Evolutionary conservation across 2,329 filamentous ascomycete genomes (phyloP).

Genomic region (Fonsecaea nubica): DNA sequence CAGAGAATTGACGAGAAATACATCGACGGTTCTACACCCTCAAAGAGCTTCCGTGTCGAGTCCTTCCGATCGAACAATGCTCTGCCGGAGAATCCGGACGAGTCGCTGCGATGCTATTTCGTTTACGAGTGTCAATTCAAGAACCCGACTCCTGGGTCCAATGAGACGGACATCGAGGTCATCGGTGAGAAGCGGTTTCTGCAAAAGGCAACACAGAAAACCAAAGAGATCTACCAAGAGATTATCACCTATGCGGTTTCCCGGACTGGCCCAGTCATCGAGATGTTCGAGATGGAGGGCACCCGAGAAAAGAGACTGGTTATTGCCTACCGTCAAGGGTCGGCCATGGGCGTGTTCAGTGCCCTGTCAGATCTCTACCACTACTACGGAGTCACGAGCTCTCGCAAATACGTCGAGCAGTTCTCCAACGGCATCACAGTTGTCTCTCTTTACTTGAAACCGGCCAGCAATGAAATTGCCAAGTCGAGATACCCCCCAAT

Average conservation of each 20-base stretch:
- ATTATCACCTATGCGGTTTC: slow-evolving; percentile 85
- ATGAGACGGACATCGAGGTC: slow-evolving; percentile 86
- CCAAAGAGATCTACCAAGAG: slow-evolving; percentile 92
- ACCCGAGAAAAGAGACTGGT: slow-evolving; percentile 92
- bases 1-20: slow-evolving; percentile 94
- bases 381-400: slow-evolving; percentile 96
- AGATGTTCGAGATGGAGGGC: slow-evolving; percentile 94
- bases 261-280: slow-evolving; percentile 91
- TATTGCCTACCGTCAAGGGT: slow-evolving; percentile 91
- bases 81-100: slow-evolving; percentile 74
- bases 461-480: slow-evolving; percentile 65
- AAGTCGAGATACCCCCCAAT: slow-evolving; percentile 73
- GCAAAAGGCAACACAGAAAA: slow-evolving; percentile 94
- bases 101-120: slow-evolving; percentile 95
- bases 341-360: slow-evolving; percentile 91
- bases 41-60: slow-evolving; percentile 87
- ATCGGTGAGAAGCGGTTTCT: slow-evolving; percentile 94
- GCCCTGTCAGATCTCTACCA: slow-evolving; percentile 95
- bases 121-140: slow-evolving; percentile 96
- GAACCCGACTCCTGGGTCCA: slow-evolving; percentile 71
- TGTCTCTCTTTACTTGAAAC: slow-evolving; percentile 92
- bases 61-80: slow-evolving; percentile 91
- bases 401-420: slow-evolving; percentile 96
- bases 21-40: slow-evolving; percentile 75
- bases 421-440: slow-evolving; percentile 98